Evolutionary conservation across 257 asterid genomes (phyloP).

Genomic region (Scutellaria baicalensis): DNA sequence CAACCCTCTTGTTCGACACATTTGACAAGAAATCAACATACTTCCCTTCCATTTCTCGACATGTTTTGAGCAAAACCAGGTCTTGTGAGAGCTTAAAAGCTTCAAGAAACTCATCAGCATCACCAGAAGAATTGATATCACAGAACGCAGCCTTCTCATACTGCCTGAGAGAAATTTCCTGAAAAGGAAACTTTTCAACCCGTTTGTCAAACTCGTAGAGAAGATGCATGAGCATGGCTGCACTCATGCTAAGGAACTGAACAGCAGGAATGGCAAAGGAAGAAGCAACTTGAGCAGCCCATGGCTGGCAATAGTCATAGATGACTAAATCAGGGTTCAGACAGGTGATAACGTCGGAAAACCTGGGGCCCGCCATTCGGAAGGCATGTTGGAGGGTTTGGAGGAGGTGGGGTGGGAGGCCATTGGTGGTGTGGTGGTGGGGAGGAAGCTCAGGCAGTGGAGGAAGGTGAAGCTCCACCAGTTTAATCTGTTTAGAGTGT

Average conservation of each 20-base stretch:
- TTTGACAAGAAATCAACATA: conserved; percentile 30
- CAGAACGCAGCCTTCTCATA: conserved; percentile 13
- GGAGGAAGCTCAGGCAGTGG: conserved; percentile 33
- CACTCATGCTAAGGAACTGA: conserved; percentile 26
- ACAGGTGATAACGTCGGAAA: conserved; percentile 24
- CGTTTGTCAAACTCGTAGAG: neutral
- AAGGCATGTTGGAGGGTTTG: conserved; percentile 28
- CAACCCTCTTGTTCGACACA: conserved; percentile 24
- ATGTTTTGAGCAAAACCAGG: conserved; percentile 34
- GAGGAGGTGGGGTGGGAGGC: conserved; percentile 49
- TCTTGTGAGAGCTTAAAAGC: neutral
- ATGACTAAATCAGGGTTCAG: conserved; percentile 43
- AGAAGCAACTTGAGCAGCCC: conserved; percentile 24
- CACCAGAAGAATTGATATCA: neutral
- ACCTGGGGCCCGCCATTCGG: conserved; percentile 23
- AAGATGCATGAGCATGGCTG: conserved; percentile 12
- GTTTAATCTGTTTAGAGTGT: conserved; percentile 25
- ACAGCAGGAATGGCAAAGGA: conserved; percentile 39
- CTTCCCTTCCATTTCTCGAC: conserved; percentile 41
- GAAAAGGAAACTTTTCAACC: conserved; percentile 35
- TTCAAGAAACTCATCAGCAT: neutral
- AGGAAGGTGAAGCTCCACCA: conserved; percentile 45
- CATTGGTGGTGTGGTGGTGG: conserved; percentile 48
- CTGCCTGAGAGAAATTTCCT: conserved; percentile 14
- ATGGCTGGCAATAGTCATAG: conserved; percentile 43